Conservation (phyloP, 768 basidiomycete genomes). For the Calocera cornea region DNA sequence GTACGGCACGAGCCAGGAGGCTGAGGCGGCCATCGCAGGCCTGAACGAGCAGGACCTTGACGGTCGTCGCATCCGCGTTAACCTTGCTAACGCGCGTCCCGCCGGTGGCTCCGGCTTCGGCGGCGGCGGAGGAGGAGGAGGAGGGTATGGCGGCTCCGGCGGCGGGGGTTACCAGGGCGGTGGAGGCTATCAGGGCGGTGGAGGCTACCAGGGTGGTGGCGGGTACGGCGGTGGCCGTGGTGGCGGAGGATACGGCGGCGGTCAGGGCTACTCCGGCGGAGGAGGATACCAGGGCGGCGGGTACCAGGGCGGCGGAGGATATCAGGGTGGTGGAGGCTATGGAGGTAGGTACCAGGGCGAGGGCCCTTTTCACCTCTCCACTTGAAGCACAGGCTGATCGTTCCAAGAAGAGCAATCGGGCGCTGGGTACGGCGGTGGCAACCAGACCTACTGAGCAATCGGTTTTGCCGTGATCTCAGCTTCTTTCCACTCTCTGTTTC, state of each 20-base stretch:
- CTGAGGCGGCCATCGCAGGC: conserved; percentile 55
- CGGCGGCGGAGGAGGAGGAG: conserved; percentile 10
- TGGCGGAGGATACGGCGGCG: conserved; percentile 25
- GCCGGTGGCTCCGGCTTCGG: conserved; percentile 18
- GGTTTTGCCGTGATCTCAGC: conserved; percentile 4
- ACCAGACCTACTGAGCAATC: conserved; percentile 10
- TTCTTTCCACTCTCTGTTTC: background rate
- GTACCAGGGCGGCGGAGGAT: conserved; percentile 13
- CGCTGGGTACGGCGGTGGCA: conserved; percentile 13
- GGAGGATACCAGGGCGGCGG: conserved; percentile 13
- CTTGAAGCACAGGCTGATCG: conserved; percentile 2
- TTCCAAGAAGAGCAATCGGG: conserved; percentile 12
- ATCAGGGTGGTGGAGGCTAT: conserved; percentile 19
- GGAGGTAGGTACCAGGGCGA: conserved; percentile 14
- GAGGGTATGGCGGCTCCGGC: conserved; percentile 17
- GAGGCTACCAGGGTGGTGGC: conserved; percentile 18
- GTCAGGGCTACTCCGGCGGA: conserved; percentile 9
- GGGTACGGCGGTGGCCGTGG: conserved; percentile 18
- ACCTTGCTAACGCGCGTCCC: conserved; percentile 36
- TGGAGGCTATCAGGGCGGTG: conserved; percentile 16
- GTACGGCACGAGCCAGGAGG: conserved; percentile 47
- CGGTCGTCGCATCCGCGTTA: conserved; percentile 79
- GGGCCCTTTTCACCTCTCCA: background rate
- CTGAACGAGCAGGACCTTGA: conserved; percentile 90
- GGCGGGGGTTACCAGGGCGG: conserved; percentile 15